These are phyloP conservation scores for Eucalyptus regnans DNA, from an alignment of 345 rosid genomes.

Conservation along the genomic window DNA sequence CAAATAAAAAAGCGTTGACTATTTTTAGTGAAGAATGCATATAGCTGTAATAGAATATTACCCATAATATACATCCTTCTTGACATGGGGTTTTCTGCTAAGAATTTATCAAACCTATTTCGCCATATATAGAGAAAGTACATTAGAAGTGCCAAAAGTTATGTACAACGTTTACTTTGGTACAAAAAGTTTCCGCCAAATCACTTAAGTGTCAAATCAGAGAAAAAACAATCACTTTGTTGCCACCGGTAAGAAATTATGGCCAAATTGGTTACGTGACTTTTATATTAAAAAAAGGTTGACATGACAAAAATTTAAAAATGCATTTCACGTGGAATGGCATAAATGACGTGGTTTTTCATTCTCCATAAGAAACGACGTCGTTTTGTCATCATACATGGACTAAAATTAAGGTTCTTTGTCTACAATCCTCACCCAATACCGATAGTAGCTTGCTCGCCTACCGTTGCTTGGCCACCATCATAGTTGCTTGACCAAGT, in stretches of 20 bases:
- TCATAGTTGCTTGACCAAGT: no score
- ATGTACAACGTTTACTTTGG: rapidly evolving
- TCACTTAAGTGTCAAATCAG: no score
- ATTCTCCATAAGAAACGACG: no score
- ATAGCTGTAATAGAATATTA: not conserved
- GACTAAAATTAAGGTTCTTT: no score
- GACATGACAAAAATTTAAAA: no score
- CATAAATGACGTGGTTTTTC: no score
- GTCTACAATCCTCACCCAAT: rapidly evolving
- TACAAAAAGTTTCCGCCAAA: rapidly evolving
- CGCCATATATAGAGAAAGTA: not conserved
- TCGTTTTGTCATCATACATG: no score
- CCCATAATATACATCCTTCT: not conserved
- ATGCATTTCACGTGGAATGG: no score
- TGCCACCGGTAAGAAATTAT: rapidly evolving
- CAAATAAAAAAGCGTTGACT: not conserved
- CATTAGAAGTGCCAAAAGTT: no score
- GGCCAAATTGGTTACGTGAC: rapidly evolving
- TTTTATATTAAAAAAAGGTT: no score
- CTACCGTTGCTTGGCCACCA: rapidly evolving
- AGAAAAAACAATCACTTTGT: no score
- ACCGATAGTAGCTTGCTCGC: rapidly evolving
- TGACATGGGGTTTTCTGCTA: no score
- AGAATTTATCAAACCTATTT: not conserved
- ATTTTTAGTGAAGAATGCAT: not conserved